Percentiles rank a stretch among this genome's conserved stretches.
phyloP scores from a whole-genome alignment of 169 alveolate species.

The Nephromyces sp. region DNA sequence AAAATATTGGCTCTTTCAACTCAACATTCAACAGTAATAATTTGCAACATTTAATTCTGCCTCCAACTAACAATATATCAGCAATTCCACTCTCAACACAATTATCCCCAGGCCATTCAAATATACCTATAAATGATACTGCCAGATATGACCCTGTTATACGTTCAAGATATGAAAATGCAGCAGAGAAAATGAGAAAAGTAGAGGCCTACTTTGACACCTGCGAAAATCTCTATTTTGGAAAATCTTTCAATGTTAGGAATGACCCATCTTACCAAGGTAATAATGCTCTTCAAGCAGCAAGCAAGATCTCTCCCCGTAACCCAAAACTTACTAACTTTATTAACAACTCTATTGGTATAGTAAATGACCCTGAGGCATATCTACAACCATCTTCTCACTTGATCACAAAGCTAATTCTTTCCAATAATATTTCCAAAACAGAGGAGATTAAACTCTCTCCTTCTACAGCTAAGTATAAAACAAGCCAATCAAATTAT shows the following conservation, averaged over 20 bases:
- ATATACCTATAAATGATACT: too few relatives aligned
- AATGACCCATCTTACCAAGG: background rate
- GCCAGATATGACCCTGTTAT: background rate
- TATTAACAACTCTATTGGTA: background rate
- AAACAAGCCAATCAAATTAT: background rate
- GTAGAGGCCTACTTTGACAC: background rate
- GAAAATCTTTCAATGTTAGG: background rate
- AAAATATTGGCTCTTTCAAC: too few relatives aligned
- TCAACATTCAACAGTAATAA: too few relatives aligned
- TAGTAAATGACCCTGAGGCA: too few relatives aligned
- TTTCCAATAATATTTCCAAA: background rate
- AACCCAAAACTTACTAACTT: background rate
- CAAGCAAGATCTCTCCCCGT: background rate
- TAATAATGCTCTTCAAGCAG: background rate
- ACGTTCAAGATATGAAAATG: background rate
- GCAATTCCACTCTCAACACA: too few relatives aligned
- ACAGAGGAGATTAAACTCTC: too few relatives aligned
- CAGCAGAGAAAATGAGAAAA: background rate
- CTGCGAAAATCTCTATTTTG: background rate
- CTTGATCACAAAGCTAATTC: background rate
- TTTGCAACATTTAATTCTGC: too few relatives aligned
- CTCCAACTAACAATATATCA: too few relatives aligned
- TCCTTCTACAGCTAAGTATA: background rate
- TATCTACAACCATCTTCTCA: too few relatives aligned
- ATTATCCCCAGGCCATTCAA: too few relatives aligned